Conservation (phyloP, 2,329 filamentous ascomycete genomes). For the Xylogone sp. region DNA sequence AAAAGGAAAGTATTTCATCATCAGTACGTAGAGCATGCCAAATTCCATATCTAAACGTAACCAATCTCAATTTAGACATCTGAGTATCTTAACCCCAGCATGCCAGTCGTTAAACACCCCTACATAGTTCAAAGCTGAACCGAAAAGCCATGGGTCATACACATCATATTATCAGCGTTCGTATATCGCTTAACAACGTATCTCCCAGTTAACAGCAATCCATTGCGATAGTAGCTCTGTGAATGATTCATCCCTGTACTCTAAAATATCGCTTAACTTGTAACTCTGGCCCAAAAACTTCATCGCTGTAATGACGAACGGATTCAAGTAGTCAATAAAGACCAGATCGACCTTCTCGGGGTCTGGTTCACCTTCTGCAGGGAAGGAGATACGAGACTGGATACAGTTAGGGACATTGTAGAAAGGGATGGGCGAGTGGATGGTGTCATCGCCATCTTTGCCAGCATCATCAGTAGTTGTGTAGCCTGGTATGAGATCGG, state of each 20-base stretch:
- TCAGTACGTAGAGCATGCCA: too few relatives aligned
- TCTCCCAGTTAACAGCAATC: conserved; percentile 55
- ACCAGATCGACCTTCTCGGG: conserved; percentile 80
- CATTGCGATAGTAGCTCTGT: conserved; percentile 53
- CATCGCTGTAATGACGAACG: conserved; percentile 74
- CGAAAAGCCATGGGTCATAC: background rate
- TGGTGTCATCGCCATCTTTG: conserved; percentile 81
- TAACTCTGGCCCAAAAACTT: conserved; percentile 54
- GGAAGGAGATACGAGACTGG: conserved; percentile 63
- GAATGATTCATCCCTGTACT: conserved; percentile 50
- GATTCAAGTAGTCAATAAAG: conserved; percentile 87
- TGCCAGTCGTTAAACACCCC: too few relatives aligned
- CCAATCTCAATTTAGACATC: too few relatives aligned
- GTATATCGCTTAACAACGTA: conserved; percentile 20
- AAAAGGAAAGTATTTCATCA: too few relatives aligned
- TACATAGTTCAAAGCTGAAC: background rate
- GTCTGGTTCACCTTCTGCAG: conserved; percentile 35
- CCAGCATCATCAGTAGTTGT: conserved; percentile 85
- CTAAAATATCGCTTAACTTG: conserved; percentile 40
- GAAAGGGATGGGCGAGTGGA: conserved; percentile 71
- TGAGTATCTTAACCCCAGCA: too few relatives aligned
- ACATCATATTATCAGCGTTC: background rate
- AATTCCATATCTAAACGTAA: too few relatives aligned
- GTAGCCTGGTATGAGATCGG: conserved; percentile 64
- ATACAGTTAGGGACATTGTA: conserved; percentile 82